phyloP scores from a whole-genome alignment of 2,329 filamentous ascomycete genomes.

The Trichophyton simii region DNA sequence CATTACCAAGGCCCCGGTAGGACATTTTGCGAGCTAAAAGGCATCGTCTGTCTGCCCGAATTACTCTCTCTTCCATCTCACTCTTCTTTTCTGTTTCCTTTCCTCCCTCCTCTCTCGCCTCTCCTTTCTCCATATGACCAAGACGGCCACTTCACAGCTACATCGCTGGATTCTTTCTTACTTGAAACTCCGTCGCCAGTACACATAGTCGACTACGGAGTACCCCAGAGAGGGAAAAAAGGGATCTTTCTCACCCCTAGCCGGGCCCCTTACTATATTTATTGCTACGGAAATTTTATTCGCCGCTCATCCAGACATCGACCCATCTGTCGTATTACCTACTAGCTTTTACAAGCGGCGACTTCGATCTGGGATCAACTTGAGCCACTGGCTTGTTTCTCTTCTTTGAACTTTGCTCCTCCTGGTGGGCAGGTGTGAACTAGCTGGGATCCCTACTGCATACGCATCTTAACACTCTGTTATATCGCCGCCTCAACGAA shows the following conservation, averaged over 20 bases:
- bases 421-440: background rate
- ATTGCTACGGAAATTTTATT: background rate
- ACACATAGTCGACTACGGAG: background rate
- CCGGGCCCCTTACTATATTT: background rate
- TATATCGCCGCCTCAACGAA: background rate
- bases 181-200: background rate
- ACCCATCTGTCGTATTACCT: background rate
- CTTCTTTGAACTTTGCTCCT: background rate
- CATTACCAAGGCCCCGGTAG: constrained; percentile 5
- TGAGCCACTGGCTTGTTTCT: background rate
- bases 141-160: background rate
- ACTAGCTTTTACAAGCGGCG: background rate
- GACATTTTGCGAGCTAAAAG: constrained; percentile 3
- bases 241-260: background rate
- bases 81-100: background rate
- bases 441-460: background rate
- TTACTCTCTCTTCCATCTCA: background rate
- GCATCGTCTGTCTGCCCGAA: background rate
- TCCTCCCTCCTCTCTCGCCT: background rate
- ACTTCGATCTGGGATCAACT: background rate
- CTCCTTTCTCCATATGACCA: background rate
- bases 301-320: background rate
- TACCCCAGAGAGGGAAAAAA: background rate
- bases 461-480: background rate
- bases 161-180: background rate